phyloP scores from a whole-genome alignment of 257 asterid genomes.

The Thymus mandschuricus region DNA sequence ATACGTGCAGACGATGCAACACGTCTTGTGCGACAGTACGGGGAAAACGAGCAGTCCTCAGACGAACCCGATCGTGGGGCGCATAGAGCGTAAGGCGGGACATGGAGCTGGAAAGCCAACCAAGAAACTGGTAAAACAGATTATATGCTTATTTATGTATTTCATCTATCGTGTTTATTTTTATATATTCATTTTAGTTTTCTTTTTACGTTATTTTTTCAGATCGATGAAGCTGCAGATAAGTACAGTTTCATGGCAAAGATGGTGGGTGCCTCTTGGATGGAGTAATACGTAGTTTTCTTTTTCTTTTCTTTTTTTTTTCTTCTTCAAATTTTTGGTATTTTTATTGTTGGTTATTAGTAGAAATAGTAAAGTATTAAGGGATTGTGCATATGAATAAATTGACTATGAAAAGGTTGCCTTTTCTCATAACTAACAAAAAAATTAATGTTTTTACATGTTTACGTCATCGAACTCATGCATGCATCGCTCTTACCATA shows the following conservation, averaged over 20 bases:
- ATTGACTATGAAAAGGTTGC: too few species aligned
- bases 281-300: constrained; percentile 28
- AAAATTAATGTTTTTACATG: too few species aligned
- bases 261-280: constrained; percentile 72
- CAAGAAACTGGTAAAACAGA: constrained; percentile 55
- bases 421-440: too few species aligned
- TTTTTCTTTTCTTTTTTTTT: too few species aligned
- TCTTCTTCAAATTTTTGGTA: too few species aligned
- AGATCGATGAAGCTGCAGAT: constrained; percentile 80
- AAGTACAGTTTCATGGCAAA: constrained; percentile 74
- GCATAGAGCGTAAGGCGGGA: constrained; percentile 79
- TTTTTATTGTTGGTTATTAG: too few species aligned
- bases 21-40: constrained; percentile 54
- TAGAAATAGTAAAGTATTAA: too few species aligned
- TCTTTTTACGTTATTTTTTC: not conserved
- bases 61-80: constrained; percentile 65
- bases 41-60: constrained; percentile 51
- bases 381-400: too few species aligned
- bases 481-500: too few species aligned
- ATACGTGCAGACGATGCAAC: constrained; percentile 63
- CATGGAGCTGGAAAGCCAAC: constrained; percentile 85
- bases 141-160: not conserved
- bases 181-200: too few species aligned
- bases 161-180: too few species aligned
- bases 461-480: too few species aligned